Base-by-base conservation (phyloP, 805 yeast species). In the Kluyveromyces aestuarii region DNA sequence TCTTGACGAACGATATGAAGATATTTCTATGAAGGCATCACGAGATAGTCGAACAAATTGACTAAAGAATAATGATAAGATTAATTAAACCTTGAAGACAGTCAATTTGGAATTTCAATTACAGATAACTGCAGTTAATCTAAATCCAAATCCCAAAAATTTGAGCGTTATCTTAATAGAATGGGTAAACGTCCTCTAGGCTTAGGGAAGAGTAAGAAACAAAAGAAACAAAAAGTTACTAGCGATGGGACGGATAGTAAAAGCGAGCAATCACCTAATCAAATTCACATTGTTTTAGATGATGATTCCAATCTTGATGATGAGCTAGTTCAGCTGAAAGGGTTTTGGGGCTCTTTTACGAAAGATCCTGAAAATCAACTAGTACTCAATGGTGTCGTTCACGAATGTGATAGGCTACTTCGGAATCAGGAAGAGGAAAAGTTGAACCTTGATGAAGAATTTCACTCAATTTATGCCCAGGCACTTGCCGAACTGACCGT, bases 401-500 rank as follows among this genome's bases (percentile, higher is more conserved):
- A 90, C 58, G 97, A 91, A 62, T 85, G 96, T 69, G 96, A 91
- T 59, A 69, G 95, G 45, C 63, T 88, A 35, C 71, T 89, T 54
- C 72, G 90, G 61, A 54, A 60, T 41, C 54, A 60, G 37, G 50
- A 48, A 6, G 61, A 51, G n/a, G 53, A 38, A 5, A 51, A 49
- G n/a, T 18, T 52, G 11, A 52, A 54, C 46, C 49, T 76, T 27
- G 72, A 75, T 27, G 78, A 76, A 36, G 72, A 70, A 41, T 86
- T 89, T 62, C 84, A 86, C 60, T 70, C 83, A 6, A 77, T 85
- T 30, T 91, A 89, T 64, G 90, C 88, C 0, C 67, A 80, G 41
- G 82, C 95, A 0, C 67, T 86, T 40, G 73, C 80, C 38, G 87
- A 82, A 50, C 68, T 84, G 53, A 79, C 86, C 1, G 70, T 72